Evolutionary conservation across 169 alveolate genomes (phyloP), one percentile per base, ranked within the genome.

Genomic region (Cyclospora cayetanensis): DNA sequence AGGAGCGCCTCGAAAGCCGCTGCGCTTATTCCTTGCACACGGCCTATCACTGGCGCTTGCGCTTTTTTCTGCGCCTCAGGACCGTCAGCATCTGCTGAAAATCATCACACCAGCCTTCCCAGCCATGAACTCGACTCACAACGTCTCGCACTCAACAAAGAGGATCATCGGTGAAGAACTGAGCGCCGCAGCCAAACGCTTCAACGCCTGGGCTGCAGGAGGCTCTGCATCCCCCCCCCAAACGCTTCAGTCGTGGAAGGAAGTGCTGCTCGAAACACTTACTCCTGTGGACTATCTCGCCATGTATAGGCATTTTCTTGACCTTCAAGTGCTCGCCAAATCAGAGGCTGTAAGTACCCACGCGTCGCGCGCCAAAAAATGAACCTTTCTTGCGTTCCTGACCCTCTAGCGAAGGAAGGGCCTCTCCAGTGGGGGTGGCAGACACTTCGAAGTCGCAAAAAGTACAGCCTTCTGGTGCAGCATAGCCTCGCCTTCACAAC

Each of bases 91-190:
- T 87, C 95, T 97, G 50, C 98, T 99, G 98, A 99, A 99, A 46
- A 98, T 99, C 65, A 97, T 99, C 70, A 98, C 99, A 4, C 99
- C 99, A 1, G 99, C 99, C 2, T 98, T 97, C 92, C 99, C 99
- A 7, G 95, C 99, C 22, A 98, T 98, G 98, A 99, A 99, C 93
- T 96, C 99, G n/a, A 90, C 95, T 2, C 94, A 98, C 90, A 97
- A 97, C 93, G 99, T 98, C 35, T 97, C 99, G 11, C 94, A 93
- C 79, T 96, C 99, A 41, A 98, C 99, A 15, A 97, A 96, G 95
- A 94, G 97, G 70, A 98, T 98, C 37, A 94, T 99, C 93, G 93
- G 97, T 25, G 99, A 97, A 65, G 99, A 99, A 90, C 95, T 99
- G 72, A 95, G 94, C 55, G 90, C 97, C 25, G 99, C 97, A 3